These are phyloP conservation scores for Trichomonas vaginalis DNA, from an alignment of 208 protist genomes.

Conservation along the genomic window DNA sequence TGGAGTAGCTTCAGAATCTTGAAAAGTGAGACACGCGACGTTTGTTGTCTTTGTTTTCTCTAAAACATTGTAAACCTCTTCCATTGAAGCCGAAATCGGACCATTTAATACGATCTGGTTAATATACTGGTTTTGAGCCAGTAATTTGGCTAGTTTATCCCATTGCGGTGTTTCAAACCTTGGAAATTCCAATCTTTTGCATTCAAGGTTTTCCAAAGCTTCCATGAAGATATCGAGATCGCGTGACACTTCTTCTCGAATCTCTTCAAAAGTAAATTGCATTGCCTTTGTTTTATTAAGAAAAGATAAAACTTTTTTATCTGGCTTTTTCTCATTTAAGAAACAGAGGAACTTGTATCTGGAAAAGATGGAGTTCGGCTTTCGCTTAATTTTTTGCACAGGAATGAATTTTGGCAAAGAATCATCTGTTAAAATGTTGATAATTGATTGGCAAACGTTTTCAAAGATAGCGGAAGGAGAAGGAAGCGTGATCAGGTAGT, in stretches of 20 bases:
- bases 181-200: not conserved
- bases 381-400: not conserved
- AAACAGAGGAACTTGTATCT: not conserved
- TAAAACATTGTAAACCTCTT: not conserved
- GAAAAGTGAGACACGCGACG: not conserved
- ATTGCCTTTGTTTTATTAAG: not conserved
- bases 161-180: not conserved
- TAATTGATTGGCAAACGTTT: too few relatives aligned
- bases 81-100: not conserved
- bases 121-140: not conserved
- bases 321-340: not conserved
- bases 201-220: not conserved
- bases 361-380: not conserved
- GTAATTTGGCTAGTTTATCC: not conserved
- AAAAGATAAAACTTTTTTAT: not conserved
- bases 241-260: not conserved
- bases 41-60: not conserved
- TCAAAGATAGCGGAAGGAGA: too few relatives aligned
- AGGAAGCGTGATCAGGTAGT: too few relatives aligned
- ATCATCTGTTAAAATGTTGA: too few relatives aligned
- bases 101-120: not conserved
- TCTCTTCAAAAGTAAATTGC: not conserved
- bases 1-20: not conserved
- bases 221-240: not conserved
- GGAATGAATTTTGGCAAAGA: not conserved